Evolutionary conservation across 2,329 filamentous ascomycete species (phyloP).

Genomic region (Aspergillus sp.): DNA sequence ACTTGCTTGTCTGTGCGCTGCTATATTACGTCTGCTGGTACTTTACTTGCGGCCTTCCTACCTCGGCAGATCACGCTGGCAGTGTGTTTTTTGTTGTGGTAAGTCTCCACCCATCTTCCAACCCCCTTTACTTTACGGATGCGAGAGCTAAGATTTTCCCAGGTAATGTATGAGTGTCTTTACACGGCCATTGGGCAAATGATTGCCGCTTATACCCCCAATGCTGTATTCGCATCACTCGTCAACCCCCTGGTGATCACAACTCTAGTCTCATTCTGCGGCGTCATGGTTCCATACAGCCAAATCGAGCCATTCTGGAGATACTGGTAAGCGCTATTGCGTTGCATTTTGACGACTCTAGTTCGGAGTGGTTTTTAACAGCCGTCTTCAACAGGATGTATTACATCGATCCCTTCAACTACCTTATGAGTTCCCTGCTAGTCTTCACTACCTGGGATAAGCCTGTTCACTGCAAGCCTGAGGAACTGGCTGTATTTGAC

Average conservation of each 20-base stretch:
- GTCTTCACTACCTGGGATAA: slow-evolving; percentile 19
- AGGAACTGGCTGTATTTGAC: slow-evolving; percentile 22
- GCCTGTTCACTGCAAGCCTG: slow-evolving; percentile 17
- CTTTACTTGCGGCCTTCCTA: slow-evolving; percentile 53
- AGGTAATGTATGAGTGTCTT: slow-evolving; percentile 60
- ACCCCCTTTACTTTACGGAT: too few relatives aligned
- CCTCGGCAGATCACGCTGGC: slow-evolving; percentile 28
- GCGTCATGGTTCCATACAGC: slow-evolving; percentile 22
- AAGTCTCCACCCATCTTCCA: background rate
- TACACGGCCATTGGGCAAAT: slow-evolving; percentile 67
- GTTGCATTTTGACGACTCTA: too few relatives aligned
- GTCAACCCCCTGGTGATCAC: slow-evolving; percentile 66
- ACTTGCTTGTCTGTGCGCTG: slow-evolving; percentile 54
- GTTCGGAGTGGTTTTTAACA: too few relatives aligned
- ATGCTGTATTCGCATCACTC: slow-evolving; percentile 62
- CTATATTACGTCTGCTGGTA: slow-evolving; percentile 70
- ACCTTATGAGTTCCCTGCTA: slow-evolving; percentile 22
- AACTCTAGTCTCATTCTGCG: slow-evolving; percentile 24
- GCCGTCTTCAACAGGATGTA: slow-evolving; percentile 13
- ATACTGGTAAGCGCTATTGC: slow-evolving; percentile 12
- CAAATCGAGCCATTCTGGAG: slow-evolving; percentile 27
- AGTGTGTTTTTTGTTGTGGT: slow-evolving; percentile 63
- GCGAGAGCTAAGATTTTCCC: too few relatives aligned
- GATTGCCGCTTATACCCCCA: slow-evolving; percentile 67
- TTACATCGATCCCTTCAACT: slow-evolving; percentile 26